phyloP scores from a whole-genome alignment of 1,139 yeast species.

The Kurtzmaniella quercitrusa region DNA sequence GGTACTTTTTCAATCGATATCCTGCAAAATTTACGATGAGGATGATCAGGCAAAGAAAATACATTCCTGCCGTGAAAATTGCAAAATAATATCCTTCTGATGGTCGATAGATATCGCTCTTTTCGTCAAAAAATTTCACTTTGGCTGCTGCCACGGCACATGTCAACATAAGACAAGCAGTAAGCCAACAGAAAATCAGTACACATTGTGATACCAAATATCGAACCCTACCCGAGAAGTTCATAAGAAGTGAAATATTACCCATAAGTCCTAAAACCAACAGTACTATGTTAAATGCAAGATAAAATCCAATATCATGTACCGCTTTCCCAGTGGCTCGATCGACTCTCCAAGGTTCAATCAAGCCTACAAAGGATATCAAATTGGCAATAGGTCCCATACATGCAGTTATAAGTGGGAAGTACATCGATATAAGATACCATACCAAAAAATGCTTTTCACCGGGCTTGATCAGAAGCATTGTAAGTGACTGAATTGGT shows the following conservation, averaged over 20 bases:
- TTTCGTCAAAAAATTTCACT: conserved; percentile 13
- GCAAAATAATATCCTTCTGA: conserved; percentile 82
- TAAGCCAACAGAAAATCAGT: conserved; percentile 60
- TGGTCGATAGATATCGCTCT: conserved; percentile 19
- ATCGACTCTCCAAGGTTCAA: conserved; percentile 60
- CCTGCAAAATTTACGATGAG: conserved; percentile 61
- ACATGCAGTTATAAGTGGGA: conserved; percentile 74
- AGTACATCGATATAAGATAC: conserved; percentile 59
- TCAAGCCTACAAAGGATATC: conserved; percentile 67
- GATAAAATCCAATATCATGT: conserved; percentile 30
- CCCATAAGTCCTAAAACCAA: conserved; percentile 62
- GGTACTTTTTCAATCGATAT: conserved; percentile 53
- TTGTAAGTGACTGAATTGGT: conserved; percentile 29
- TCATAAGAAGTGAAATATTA: conserved; percentile 60
- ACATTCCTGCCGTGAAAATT: conserved; percentile 56
- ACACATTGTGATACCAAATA: conserved; percentile 58
- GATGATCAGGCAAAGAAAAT: conserved; percentile 51
- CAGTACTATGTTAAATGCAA: conserved; percentile 57
- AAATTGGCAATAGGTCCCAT: conserved; percentile 75
- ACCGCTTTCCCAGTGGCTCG: conserved; percentile 19
- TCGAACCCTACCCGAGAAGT: conserved; percentile 55
- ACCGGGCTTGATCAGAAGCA: conserved; percentile 41
- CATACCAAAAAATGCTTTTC: conserved; percentile 48
- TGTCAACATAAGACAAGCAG: conserved; percentile 51
- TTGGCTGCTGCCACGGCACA: conserved; percentile 39